Evolutionary conservation across 768 basidiomycete genomes (phyloP), one percentile per base, ranked within the genome.

Genomic region (Mycena indigotica): DNA sequence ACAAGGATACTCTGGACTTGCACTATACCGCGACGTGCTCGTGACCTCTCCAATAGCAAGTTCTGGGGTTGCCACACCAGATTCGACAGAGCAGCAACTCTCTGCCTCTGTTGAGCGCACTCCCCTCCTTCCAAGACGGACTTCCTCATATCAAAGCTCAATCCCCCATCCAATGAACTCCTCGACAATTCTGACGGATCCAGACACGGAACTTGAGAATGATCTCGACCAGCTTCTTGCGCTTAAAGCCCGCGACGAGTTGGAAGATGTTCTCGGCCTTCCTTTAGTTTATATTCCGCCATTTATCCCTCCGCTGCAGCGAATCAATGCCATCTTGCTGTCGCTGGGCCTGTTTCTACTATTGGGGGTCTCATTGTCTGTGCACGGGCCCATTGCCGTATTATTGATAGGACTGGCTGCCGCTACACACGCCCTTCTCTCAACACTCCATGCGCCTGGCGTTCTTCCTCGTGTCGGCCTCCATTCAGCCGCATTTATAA

Each of bases 261-360:
- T 94, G 35, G 91, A 93, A 67, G 84, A 85, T 49, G 78, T 91
- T 4, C 93, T 91, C 65, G 91, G 91, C 1, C 70, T 89, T n/a
- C 88, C 92, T 2, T 77, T 88, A 35, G 84, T 93, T 89, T 79
- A 79, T 60, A 89, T 94, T 28, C 91, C 91, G 0, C 84, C 89
- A 2, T 89, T 93, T 67, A 80, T 94, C 19, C 83, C 86, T 6
- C 88, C 85, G 66, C 76, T 94, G 52, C 88, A 91, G 67, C 83
- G 91, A 53, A 72, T 91, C 58, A 90, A 91, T 69, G 80, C 86
- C 4, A 80, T 92, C 58, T 69, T 93, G 5, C 80, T 90, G 53
- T 83, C 88, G 13, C 67, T 92, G 17, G 90, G 89, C 8, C 75
- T 86, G 46, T 85, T 79, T 35, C 80, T 91, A 24, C 71, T 87